Percentiles rank a stretch among this genome's conserved stretches.
Conservation (phyloP, 2,329 filamentous ascomycete genomes). For the Nannizziopsis arthrosporioides region DNA sequence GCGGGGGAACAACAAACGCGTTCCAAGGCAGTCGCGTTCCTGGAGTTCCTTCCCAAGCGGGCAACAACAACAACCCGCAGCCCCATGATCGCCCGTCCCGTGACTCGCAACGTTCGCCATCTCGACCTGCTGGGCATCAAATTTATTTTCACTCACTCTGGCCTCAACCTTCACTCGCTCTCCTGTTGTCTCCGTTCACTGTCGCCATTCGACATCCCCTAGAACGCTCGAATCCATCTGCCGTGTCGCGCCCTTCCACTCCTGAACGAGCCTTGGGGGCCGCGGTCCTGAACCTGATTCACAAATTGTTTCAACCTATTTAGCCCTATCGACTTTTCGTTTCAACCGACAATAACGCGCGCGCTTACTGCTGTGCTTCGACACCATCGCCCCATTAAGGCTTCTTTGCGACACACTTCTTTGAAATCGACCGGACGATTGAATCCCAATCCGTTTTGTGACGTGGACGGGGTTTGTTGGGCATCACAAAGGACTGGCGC, state of each 20-base stretch:
- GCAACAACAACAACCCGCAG: conserved; percentile 3
- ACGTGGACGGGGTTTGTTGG: conserved; percentile 5
- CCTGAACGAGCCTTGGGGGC: neutral
- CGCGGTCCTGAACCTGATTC: neutral
- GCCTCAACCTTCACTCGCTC: neutral
- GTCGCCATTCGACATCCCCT: neutral
- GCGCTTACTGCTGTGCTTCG: neutral
- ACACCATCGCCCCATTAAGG: neutral
- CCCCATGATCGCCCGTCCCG: neutral
- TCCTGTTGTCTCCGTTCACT: neutral
- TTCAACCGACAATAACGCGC: neutral
- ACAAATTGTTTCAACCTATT: conserved; percentile 8
- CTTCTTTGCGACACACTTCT: neutral
- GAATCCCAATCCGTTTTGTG: neutral
- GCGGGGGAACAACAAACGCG: conserved; percentile 11
- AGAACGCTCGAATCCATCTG: neutral
- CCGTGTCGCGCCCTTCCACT: conserved; percentile 4
- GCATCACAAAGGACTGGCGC: conserved; percentile 7
- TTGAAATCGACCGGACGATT: neutral
- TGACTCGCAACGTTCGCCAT: conserved; percentile 5
- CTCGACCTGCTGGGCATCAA: neutral
- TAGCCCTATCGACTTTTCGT: neutral
- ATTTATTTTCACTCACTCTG: neutral
- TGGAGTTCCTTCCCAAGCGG: conserved; percentile 8
- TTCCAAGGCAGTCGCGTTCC: conserved; percentile 4